Percentiles rank a stretch among this genome's conserved stretches.
phyloP scores from a whole-genome alignment of 495 filamentous ascomycete genomes.

The Penicillium malachiteum region DNA sequence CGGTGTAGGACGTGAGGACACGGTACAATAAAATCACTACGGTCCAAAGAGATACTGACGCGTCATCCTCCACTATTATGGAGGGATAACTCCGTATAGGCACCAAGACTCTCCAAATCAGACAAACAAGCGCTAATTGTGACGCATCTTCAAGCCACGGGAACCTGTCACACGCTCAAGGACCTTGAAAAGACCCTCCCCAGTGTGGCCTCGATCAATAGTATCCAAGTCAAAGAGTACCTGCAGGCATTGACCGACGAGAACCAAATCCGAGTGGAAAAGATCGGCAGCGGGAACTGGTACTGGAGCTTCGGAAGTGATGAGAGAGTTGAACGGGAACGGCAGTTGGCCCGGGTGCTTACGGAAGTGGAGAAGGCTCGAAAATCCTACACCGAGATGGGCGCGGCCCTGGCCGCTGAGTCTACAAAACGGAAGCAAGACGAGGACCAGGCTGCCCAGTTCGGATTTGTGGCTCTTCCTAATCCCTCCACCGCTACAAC shows the following conservation, averaged over 20 bases:
- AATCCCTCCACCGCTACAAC: constrained; percentile 8
- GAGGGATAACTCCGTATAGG: constrained; percentile 31
- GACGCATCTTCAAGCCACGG: constrained; percentile 60
- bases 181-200: constrained; percentile 73
- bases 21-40: neutral
- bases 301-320: constrained; percentile 74
- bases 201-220: constrained; percentile 63
- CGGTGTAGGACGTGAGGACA: neutral
- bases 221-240: constrained; percentile 70
- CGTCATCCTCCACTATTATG: constrained; percentile 5
- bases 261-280: constrained; percentile 66
- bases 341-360: constrained; percentile 45
- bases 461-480: too few species aligned
- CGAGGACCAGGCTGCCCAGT: neutral
- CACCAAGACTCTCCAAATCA: constrained; percentile 60
- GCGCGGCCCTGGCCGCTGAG: constrained; percentile 25
- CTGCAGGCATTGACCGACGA: constrained; percentile 65
- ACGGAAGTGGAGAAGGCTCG: constrained; percentile 55
- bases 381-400: constrained; percentile 22
- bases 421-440: constrained; percentile 19
- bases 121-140: constrained; percentile 64
- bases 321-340: constrained; percentile 54
- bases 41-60: constrained; percentile 14
- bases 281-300: constrained; percentile 80
- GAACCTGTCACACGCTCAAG: constrained; percentile 68